Percentiles rank a stretch among this genome's conserved stretches.
Evolutionary conservation across 1,284 basidiomycete genomes (phyloP).

Genomic region (Ustilago shanxiensis): DNA sequence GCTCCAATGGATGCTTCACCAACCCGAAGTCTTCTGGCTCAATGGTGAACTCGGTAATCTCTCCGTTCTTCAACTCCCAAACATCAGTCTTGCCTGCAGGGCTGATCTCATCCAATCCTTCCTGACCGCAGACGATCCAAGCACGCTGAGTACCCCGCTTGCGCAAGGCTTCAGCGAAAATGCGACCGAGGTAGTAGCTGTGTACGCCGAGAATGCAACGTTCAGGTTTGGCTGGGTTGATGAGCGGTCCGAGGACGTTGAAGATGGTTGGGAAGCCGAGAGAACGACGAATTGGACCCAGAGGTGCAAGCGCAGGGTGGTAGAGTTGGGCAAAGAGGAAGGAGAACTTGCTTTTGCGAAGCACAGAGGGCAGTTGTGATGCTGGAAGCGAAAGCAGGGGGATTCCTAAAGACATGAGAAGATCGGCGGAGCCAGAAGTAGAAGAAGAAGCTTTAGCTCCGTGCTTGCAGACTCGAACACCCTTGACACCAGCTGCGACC

Average conservation of each 20-base stretch:
- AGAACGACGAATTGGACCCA: conserved; percentile 86
- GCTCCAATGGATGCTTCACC: conserved; percentile 50
- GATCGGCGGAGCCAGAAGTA: conserved; percentile 91
- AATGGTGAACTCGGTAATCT: conserved; percentile 58
- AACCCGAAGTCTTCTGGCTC: conserved; percentile 64
- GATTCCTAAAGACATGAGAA: conserved; percentile 87
- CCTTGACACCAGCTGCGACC: conserved; percentile 88
- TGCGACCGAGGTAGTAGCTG: conserved; percentile 82
- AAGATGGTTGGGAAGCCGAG: conserved; percentile 97
- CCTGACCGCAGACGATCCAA: conserved; percentile 92
- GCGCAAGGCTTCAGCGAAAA: conserved; percentile 82
- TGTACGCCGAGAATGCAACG: conserved; percentile 90
- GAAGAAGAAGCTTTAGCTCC: conserved; percentile 94
- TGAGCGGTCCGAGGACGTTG: conserved; percentile 93
- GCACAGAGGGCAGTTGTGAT: conserved; percentile 69
- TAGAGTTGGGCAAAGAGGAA: conserved; percentile 95
- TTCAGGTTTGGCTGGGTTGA: conserved; percentile 88
- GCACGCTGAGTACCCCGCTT: conserved; percentile 79
- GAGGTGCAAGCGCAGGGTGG: conserved; percentile 85
- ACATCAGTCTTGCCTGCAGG: conserved; percentile 84
- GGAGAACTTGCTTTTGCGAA: conserved; percentile 77
- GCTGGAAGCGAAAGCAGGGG: conserved; percentile 78
- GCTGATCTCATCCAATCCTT: conserved; percentile 93
- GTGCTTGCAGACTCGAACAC: conserved; percentile 95
- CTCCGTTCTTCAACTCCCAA: conserved; percentile 61